Percentiles rank a stretch among this genome's conserved stretches.
Evolutionary conservation across 1,284 basidiomycete genomes (phyloP).

Genomic region (Trametes sp.): DNA sequence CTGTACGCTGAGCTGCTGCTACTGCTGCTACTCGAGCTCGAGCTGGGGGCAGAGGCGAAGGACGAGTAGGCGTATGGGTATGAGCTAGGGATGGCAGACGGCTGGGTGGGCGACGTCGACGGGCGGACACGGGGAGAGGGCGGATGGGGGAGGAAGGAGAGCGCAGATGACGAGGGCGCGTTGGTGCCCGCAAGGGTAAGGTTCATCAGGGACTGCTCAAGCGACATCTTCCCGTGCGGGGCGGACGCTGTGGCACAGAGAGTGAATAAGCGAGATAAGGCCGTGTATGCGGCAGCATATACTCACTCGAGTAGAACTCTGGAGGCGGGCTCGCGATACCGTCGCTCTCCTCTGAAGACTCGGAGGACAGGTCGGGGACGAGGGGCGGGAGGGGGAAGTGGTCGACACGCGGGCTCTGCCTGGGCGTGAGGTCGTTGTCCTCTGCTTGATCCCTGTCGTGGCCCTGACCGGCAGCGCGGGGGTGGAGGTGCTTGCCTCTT

Average conservation of each 20-base stretch:
- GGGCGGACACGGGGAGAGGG: conserved; percentile 33
- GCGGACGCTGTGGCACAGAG: conserved; percentile 12
- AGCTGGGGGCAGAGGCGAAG: conserved; percentile 13
- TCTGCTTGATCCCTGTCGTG: conserved; percentile 22
- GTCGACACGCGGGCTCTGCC: conserved; percentile 29
- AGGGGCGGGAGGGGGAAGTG: conserved; percentile 52
- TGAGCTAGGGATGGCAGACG: conserved; percentile 15
- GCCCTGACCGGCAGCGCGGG: conserved; percentile 45
- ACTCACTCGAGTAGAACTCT: conserved; percentile 26
- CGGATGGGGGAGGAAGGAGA: conserved; percentile 40
- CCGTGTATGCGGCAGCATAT: background rate
- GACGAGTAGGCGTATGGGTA: conserved; percentile 27
- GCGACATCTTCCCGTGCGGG: conserved; percentile 26
- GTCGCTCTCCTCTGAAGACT: conserved; percentile 65
- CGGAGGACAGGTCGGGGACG: conserved; percentile 64
- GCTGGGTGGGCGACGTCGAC: conserved; percentile 17
- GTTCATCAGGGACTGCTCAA: conserved; percentile 31
- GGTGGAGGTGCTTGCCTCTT: conserved; percentile 53
- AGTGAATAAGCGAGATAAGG: conserved; percentile 19
- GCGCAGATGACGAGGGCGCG: conserved; percentile 30
- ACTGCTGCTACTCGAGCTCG: conserved; percentile 11
- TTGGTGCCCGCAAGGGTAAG: conserved; percentile 31
- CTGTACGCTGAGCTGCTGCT: conserved; percentile 5
- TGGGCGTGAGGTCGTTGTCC: conserved; percentile 36
- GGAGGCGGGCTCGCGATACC: conserved; percentile 45